Evolutionary conservation across 2,329 filamentous ascomycete species (phyloP).

Genomic region (Catunica adiposa): DNA sequence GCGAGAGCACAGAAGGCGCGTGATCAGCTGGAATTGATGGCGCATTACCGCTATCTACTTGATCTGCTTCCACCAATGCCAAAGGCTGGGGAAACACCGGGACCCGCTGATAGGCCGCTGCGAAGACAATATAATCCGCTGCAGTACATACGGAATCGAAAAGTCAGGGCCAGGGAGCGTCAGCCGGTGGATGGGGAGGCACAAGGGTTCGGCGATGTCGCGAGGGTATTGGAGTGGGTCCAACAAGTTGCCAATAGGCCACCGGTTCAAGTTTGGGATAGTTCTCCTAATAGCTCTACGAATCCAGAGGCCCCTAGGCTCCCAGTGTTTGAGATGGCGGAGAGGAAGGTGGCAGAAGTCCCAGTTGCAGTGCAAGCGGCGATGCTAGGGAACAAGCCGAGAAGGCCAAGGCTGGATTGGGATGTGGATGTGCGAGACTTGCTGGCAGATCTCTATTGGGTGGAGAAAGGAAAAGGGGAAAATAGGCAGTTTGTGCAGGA

Average conservation of each 20-base stretch:
- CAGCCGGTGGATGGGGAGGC: conserved; percentile 55
- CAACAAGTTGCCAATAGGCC: conserved; percentile 37
- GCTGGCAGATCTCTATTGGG: conserved; percentile 79
- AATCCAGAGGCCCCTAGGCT: conserved; percentile 18
- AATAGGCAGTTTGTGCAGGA: conserved; percentile 75
- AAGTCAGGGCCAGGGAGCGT: conserved; percentile 64
- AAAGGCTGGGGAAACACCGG: conserved; percentile 21
- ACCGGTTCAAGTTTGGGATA: neutral
- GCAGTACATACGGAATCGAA: conserved; percentile 82
- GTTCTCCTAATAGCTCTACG: neutral
- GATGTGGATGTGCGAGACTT: conserved; percentile 67
- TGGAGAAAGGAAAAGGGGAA: conserved; percentile 59
- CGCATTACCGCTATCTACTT: conserved; percentile 69
- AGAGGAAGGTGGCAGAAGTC: conserved; percentile 26
- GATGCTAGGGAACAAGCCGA: conserved; percentile 36
- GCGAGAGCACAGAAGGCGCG: conserved; percentile 72
- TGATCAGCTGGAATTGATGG: conserved; percentile 68
- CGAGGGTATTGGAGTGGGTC: conserved; percentile 60
- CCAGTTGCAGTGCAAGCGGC: conserved; percentile 27
- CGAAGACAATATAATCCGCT: conserved; percentile 76
- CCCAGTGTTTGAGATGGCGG: conserved; percentile 31
- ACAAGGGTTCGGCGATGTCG: conserved; percentile 61
- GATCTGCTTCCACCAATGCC: conserved; percentile 61
- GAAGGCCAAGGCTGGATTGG: conserved; percentile 72
- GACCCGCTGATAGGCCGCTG: conserved; percentile 25